phyloP scores from a whole-genome alignment of 106 monocot species.

The Agapanthus africanus region DNA sequence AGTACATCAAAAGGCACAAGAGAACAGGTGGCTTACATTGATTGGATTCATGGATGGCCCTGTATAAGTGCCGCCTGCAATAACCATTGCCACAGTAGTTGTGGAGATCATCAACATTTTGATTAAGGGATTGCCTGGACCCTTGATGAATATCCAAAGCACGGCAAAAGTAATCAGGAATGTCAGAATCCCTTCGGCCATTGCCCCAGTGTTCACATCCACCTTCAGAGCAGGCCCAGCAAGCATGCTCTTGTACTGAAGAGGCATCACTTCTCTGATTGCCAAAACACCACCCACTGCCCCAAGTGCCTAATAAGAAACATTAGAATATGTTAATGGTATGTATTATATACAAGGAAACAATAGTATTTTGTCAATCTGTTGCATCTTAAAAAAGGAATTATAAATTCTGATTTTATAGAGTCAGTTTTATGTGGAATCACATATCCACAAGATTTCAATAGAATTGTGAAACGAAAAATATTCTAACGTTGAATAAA shows the following conservation, averaged over 20 bases:
- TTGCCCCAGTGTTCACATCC: constrained; percentile 69
- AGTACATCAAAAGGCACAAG: neutral
- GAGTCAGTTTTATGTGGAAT: neutral
- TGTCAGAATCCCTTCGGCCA: constrained; percentile 75
- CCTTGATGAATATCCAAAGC: constrained; percentile 64
- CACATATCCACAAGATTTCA: neutral
- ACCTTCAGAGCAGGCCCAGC: constrained; percentile 74
- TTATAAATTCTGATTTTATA: neutral
- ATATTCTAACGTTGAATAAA: no score
- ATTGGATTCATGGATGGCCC: constrained; percentile 90
- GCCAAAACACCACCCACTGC: constrained; percentile 77
- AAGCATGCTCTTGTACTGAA: constrained; percentile 74
- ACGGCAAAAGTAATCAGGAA: constrained; percentile 70
- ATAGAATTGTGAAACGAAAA: neutral
- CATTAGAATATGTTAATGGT: neutral
- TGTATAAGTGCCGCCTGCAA: constrained; percentile 55
- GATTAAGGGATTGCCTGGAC: constrained; percentile 52
- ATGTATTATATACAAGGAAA: neutral
- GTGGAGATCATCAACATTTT: constrained; percentile 51
- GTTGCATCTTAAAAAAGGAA: neutral
- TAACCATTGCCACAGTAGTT: constrained; percentile 51
- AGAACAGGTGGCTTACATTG: constrained; percentile 41
- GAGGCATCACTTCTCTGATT: constrained; percentile 70
- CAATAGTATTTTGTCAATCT: neutral
- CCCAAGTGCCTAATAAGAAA: constrained; percentile 50